These are phyloP conservation scores for Ophiobolus disseminans DNA, from an alignment of 2,329 filamentous ascomycete genomes.

Conservation along the genomic window DNA sequence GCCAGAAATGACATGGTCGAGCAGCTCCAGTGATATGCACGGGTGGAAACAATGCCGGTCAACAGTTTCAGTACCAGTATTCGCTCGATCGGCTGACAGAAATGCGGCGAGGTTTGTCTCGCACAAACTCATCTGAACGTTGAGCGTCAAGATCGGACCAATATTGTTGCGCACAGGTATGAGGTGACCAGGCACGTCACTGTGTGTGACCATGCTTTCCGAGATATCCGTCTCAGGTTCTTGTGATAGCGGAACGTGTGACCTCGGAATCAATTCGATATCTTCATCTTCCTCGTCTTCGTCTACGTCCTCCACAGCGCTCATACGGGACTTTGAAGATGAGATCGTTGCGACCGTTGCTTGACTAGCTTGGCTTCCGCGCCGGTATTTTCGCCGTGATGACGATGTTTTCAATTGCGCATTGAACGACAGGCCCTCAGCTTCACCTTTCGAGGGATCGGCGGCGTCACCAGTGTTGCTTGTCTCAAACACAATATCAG, in stretches of 20 bases:
- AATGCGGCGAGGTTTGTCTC: conserved; percentile 68
- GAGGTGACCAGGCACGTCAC: conserved; percentile 36
- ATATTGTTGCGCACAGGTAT: conserved; percentile 22
- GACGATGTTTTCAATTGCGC: conserved; percentile 43
- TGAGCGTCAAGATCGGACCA: conserved; percentile 58
- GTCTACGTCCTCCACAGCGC: conserved; percentile 42
- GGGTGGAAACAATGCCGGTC: conserved; percentile 69
- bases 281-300: conserved; percentile 55
- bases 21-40: conserved; percentile 62
- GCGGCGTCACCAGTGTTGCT: conserved; percentile 27
- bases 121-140: conserved; percentile 73
- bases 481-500: conserved; percentile 40
- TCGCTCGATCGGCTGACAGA: conserved; percentile 47
- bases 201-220: conserved; percentile 48
- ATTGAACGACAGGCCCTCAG: conserved; percentile 18
- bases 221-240: conserved; percentile 28
- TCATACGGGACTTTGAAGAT: conserved; percentile 52
- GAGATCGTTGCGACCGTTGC: conserved; percentile 50
- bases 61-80: conserved; percentile 12
- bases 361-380: conserved; percentile 44
- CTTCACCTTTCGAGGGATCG: conserved; percentile 17
- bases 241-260: conserved; percentile 29
- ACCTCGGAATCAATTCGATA: conserved; percentile 56
- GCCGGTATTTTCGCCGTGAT: conserved; percentile 26
- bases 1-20: conserved; percentile 67